A percentile compares a stretch with the other conserved stretches of the same genome.
phyloP scores from a whole-genome alignment of 179 eudicot genomes.

The Nepenthes alata region DNA sequence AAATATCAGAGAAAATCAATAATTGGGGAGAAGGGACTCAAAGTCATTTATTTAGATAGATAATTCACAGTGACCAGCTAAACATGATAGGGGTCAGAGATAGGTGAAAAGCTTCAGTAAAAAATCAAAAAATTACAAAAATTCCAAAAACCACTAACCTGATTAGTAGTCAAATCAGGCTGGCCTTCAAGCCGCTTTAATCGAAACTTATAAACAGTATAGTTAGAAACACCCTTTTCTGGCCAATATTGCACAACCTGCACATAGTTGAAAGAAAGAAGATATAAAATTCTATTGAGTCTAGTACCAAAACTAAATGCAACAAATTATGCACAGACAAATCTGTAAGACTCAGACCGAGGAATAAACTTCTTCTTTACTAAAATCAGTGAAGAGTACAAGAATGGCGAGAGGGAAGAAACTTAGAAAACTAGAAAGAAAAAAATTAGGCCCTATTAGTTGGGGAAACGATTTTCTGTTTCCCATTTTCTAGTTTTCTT shows the following conservation, averaged over 20 bases:
- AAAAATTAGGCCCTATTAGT: too few species aligned
- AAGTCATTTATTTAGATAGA: too few species aligned
- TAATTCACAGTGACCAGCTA: too few species aligned
- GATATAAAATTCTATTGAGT: not conserved
- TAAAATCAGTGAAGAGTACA: too few species aligned
- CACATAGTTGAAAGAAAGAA: constrained; percentile 1
- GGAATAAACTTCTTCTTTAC: not conserved
- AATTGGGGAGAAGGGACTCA: too few species aligned
- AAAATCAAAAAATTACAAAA: not conserved
- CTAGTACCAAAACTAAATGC: not conserved
- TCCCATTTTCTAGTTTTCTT: too few species aligned
- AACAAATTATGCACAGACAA: not conserved
- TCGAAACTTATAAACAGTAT: constrained; percentile 57
- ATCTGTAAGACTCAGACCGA: not conserved
- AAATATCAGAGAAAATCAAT: too few species aligned
- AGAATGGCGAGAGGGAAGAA: too few species aligned
- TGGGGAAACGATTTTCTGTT: too few species aligned
- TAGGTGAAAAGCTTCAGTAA: too few species aligned
- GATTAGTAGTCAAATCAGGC: constrained; percentile 59
- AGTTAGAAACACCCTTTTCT: constrained; percentile 71
- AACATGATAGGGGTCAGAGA: too few species aligned
- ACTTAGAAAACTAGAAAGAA: too few species aligned
- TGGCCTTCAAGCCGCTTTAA: constrained; percentile 61
- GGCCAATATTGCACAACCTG: constrained; percentile 71
- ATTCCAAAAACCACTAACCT: constrained; percentile 27